Evolutionary conservation across 495 filamentous ascomycete species (phyloP), one percentile per base, ranked within the genome.

Genomic region (Antarctomyces pellizariae): DNA sequence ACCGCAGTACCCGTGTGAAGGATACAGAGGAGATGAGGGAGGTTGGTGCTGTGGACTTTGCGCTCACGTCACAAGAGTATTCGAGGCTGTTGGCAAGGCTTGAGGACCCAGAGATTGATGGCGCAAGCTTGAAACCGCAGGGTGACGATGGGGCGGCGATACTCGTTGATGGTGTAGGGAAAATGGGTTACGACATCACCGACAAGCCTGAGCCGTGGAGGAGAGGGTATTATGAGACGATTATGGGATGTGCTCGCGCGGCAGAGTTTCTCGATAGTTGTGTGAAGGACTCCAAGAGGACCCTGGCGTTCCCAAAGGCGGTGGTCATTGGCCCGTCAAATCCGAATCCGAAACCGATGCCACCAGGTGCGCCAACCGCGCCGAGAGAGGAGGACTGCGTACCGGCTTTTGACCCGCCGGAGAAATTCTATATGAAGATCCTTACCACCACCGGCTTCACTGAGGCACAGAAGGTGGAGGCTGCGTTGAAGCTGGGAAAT

Each of bases 231-330:
- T 80, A 67, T 45, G 62, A 83, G 36, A 59, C 66, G 11, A 45
- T 91, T 13, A 75, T 91, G 67, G 59, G 70, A 6, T 59, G 59
- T 32, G 80, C 71, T 0, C 67, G 65, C 33, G 65, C 70, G 2
- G 71, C 78, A 2, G 82, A 90, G 52, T 66, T 75, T 34, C 48
- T 83, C 12, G 78, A 89, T 25, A 74, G 71, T 7, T 75, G 68
- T 57, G 56, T 84, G 20, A 46, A 52, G 16, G 77, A 89, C 44
- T 66, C 50, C 22, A 71, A 61, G 19, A 56, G 68, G 34, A 54
- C 57, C 13, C 48, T 71, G 7, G 57, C 64, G 10, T 79, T 77
- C 22, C 71, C 76, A 2, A 53, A 55, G 9, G 64, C 76, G 13
- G 57, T 67, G 24, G 62, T 90, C 14, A 56, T 75, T 31, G 79